Conservation (phyloP, 345 rosid species). For the Rubroshorea leprosula region DNA sequence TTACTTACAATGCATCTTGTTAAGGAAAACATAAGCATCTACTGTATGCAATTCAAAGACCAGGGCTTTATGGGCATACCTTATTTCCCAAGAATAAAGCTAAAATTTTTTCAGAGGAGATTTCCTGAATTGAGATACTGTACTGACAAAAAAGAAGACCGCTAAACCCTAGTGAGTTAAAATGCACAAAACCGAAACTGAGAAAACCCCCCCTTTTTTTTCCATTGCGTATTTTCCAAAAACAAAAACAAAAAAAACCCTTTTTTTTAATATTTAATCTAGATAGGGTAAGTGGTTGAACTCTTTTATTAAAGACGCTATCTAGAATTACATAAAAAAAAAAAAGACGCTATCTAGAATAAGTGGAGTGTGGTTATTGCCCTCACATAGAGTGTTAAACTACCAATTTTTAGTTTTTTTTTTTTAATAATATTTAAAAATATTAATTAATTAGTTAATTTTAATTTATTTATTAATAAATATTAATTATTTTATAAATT, state of each 20-base stretch:
- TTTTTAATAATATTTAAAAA: no score
- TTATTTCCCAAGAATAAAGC: background rate
- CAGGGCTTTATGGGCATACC: background rate
- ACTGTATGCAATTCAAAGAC: no score
- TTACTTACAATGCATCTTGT: background rate
- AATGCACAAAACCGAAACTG: slow-evolving; percentile 1
- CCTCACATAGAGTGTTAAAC: no score
- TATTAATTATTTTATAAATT: no score
- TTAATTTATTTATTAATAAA: no score
- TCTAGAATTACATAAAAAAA: no score
- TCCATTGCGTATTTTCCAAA: background rate
- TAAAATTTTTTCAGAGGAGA: background rate
- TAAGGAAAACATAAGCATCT: background rate
- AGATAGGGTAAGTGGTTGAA: no score
- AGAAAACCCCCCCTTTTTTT: background rate
- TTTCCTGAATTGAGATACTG: background rate
- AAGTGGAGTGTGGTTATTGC: no score
- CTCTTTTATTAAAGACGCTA: no score
- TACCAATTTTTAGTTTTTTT: no score
- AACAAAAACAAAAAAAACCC: background rate
- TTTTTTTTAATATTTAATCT: background rate
- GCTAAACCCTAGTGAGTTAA: background rate
- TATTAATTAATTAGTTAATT: no score
- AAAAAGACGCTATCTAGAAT: no score
- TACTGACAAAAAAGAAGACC: background rate